phyloP scores from a whole-genome alignment of 768 basidiomycete genomes.

The Boletales sp. region DNA sequence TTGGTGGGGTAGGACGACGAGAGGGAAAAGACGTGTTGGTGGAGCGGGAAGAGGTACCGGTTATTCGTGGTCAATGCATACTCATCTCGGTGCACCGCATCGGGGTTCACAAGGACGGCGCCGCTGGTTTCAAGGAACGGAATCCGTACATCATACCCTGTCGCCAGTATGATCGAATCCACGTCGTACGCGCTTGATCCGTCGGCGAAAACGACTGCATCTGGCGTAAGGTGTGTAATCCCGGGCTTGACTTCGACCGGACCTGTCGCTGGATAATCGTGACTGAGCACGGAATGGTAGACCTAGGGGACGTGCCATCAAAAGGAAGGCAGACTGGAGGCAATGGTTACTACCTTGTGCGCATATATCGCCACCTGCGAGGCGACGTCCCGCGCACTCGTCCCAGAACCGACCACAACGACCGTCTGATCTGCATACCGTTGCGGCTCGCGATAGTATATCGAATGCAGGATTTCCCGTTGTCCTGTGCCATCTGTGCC shows the following conservation, averaged over 20 bases:
- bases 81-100: constrained; percentile 8
- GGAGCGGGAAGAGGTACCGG: constrained; percentile 53
- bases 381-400: constrained; percentile 46
- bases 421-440: constrained; percentile 41
- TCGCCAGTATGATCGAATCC: constrained; percentile 49
- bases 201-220: constrained; percentile 46
- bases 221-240: constrained; percentile 46
- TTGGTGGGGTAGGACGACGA: constrained; percentile 44
- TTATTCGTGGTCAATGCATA: constrained; percentile 43
- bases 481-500: too few relatives aligned
- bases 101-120: constrained; percentile 15
- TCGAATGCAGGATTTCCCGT: constrained; percentile 47
- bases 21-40: constrained; percentile 51
- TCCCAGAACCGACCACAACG: constrained; percentile 47
- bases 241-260: constrained; percentile 36
- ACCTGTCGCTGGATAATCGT: constrained; percentile 11
- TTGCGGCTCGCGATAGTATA: constrained; percentile 50
- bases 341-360: constrained; percentile 33
- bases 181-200: constrained; percentile 37
- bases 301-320: constrained; percentile 10
- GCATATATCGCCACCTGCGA: constrained; percentile 40
- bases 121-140: constrained; percentile 43
- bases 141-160: constrained; percentile 51
- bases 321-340: too few relatives aligned
- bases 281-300: constrained; percentile 36